Conservation (phyloP, 768 basidiomycete genomes). For the Boletellus ananiceps region DNA sequence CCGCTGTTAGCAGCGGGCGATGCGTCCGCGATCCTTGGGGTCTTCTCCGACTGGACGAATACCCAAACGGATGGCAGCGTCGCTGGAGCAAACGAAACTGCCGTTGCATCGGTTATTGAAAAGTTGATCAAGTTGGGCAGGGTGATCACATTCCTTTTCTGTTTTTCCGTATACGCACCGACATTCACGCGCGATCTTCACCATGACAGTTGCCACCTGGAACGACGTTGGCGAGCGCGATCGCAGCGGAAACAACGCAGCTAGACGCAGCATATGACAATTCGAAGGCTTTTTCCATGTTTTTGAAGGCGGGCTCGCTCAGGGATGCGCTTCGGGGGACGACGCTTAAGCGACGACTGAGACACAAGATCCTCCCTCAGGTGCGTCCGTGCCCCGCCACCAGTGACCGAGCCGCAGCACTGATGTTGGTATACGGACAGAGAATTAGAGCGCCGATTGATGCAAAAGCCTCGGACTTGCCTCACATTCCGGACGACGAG, state of each 20-base stretch:
- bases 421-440: background rate
- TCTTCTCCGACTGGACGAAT: slow-evolving; percentile 40
- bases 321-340: slow-evolving; percentile 14
- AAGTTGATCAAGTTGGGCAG: slow-evolving; percentile 15
- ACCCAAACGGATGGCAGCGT: slow-evolving; percentile 8
- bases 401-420: background rate
- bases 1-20: slow-evolving; percentile 30
- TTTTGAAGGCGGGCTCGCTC: slow-evolving; percentile 26
- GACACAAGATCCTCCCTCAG: slow-evolving; percentile 37
- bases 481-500: slow-evolving; percentile 32
- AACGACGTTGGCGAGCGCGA: slow-evolving; percentile 5
- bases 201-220: slow-evolving; percentile 14
- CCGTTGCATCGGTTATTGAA: slow-evolving; percentile 11
- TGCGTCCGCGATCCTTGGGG: slow-evolving; percentile 35
- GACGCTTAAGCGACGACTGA: slow-evolving; percentile 23
- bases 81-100: slow-evolving; percentile 9
- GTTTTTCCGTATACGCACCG: background rate
- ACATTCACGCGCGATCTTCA: background rate
- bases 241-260: background rate
- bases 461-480: slow-evolving; percentile 30
- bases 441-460: slow-evolving; percentile 26
- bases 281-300: slow-evolving; percentile 34
- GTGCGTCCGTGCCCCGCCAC: slow-evolving; percentile 27
- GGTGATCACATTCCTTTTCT: slow-evolving; percentile 8
- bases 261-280: slow-evolving; percentile 36